Base-by-base conservation (phyloP, 805 yeast genomes). In the Pichia kluyveri region DNA sequence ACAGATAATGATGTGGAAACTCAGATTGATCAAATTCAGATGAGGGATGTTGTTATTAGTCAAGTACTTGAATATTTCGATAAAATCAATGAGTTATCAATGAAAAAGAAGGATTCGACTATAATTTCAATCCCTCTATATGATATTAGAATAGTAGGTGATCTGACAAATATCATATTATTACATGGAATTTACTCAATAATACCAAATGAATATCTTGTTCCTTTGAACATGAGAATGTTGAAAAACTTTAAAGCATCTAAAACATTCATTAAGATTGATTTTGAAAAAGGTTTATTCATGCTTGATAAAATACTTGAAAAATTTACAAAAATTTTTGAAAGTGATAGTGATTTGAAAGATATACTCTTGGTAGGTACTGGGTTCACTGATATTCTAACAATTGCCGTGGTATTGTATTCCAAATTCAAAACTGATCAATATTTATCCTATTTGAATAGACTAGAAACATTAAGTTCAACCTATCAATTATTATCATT, bases 131-230 rank as follows among this genome's bases (percentile, higher is more conserved):
- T 91, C 15, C 86, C 97, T 0, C 69, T 91, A 10, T 89, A 87
- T 56, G 98, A 93, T 61, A 80, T 91, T 74, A 84, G 81, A 60
- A 74, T 78, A 5, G 76, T 93, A 48, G 82, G 84, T 36, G 75
- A 72, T 23, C 59, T 91, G 41, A 62, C 84, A 18, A 83, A 82
- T 53, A 49, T 83, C 11, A 69, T 90, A 2, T 77, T 89, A 0
- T 63, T 83, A 1, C 83, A 81, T 53, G 90, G 95, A 0, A 70
- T 91, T 0, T 83, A 83, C 54, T 78, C 89, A 0, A 75, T 77
- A 44, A 52, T 87, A 0, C 76, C 81, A 0, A 50, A 61, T 9
- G 75, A 75, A 2, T 70, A 81, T 23, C 86, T 89, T 1, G 73
- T 86, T 2, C 86, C 91, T 0, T 58, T 83, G 28, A 80, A 74